phyloP scores from a whole-genome alignment of 495 filamentous ascomycete species.

The Friedmanniomyces endolithicus region DNA sequence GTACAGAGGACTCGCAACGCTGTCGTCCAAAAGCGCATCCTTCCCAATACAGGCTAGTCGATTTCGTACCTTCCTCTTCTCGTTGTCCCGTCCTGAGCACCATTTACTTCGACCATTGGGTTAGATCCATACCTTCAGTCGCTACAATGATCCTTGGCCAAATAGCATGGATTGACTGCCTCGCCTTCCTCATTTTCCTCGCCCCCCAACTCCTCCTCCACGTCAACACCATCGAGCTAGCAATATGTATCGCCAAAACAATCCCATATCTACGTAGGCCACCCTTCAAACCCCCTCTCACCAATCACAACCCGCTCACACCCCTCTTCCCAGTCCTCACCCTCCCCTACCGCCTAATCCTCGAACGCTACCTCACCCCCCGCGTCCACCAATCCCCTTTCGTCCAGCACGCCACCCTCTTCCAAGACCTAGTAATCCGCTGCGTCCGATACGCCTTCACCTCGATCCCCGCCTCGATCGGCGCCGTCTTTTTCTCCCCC shows the following conservation, averaged over 20 bases:
- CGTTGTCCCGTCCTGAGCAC: too few species aligned
- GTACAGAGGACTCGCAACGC: too few species aligned
- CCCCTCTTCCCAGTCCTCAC: constrained; percentile 20
- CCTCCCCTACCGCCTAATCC: constrained; percentile 45
- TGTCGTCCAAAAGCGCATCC: too few species aligned
- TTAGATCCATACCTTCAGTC: not conserved
- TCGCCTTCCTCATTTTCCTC: constrained; percentile 53
- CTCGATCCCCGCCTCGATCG: constrained; percentile 50
- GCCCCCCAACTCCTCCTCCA: constrained; percentile 52
- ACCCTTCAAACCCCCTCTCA: not conserved
- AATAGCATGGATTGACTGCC: constrained; percentile 60
- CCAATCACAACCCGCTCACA: not conserved
- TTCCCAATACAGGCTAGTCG: too few species aligned
- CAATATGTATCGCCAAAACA: constrained; percentile 44
- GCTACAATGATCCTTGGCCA: constrained; percentile 47
- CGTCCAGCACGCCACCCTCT: constrained; percentile 49
- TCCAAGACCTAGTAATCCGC: constrained; percentile 61
- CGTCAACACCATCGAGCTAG: constrained; percentile 43
- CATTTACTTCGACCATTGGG: too few species aligned
- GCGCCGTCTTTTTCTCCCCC: constrained; percentile 65
- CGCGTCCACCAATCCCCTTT: constrained; percentile 42
- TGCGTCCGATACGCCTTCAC: constrained; percentile 68
- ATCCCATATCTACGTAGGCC: constrained; percentile 57
- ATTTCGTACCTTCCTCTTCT: too few species aligned
- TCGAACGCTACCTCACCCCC: constrained; percentile 42